Conservation (phyloP, 2,329 filamentous ascomycete species). For the Colletotrichum coccodes region DNA sequence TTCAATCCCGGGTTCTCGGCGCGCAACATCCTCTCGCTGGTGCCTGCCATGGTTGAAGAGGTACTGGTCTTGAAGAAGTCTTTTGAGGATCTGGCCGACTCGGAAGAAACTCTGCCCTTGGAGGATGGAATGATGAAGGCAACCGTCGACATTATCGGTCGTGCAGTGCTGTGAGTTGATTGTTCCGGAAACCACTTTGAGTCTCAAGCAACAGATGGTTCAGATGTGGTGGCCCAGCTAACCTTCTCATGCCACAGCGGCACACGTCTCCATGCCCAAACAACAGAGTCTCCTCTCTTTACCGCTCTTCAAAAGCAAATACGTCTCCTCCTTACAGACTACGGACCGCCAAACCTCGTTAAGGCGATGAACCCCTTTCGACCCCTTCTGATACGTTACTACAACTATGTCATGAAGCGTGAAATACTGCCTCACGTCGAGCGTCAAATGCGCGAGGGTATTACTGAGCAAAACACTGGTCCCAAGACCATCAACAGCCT, state of each 20-base stretch:
- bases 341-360: not conserved
- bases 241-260: not conserved
- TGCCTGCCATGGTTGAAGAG: constrained; percentile 50
- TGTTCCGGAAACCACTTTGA: not conserved
- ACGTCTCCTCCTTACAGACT: not conserved
- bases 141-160: constrained; percentile 51
- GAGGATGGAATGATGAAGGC: constrained; percentile 47
- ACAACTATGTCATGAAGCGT: constrained; percentile 16
- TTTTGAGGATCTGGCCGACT: not conserved
- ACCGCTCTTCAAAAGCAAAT: not conserved
- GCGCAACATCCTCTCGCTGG: constrained; percentile 44
- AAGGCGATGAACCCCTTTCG: constrained; percentile 3
- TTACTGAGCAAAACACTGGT: not conserved
- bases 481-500: constrained; percentile 38
- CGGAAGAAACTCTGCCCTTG: constrained; percentile 35
- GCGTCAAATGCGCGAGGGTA: not conserved
- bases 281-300: not conserved
- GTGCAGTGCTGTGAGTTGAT: constrained; percentile 40
- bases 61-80: constrained; percentile 42
- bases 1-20: constrained; percentile 49
- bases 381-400: not conserved
- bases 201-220: too few species aligned
- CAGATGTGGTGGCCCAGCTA: not conserved
- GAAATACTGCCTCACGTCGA: constrained; percentile 4
- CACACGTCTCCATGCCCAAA: not conserved